Conservation (phyloP, 495 filamentous ascomycete genomes). For the Hypoxylon subgilvum region DNA sequence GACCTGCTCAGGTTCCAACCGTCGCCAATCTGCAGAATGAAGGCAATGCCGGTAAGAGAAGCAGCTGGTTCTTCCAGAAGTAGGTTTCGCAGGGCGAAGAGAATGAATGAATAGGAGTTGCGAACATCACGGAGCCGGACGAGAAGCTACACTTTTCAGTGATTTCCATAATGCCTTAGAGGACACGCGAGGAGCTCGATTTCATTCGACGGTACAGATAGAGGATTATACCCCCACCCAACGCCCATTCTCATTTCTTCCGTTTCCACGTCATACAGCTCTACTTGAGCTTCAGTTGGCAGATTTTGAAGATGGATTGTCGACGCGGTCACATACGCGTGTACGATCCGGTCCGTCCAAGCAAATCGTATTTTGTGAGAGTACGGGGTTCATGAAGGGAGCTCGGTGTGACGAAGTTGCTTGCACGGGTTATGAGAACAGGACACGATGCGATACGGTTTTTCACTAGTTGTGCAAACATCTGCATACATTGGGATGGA, state of each 20-base stretch:
- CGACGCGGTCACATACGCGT: neutral
- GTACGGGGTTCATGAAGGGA: conserved; percentile 4
- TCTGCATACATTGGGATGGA: conserved; percentile 30
- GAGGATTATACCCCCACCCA: conserved; percentile 40
- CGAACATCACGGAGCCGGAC: conserved; percentile 10
- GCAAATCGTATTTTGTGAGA: too few relatives aligned
- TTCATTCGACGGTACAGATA: conserved; percentile 32
- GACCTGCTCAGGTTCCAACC: conserved; percentile 55
- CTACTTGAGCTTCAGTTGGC: conserved; percentile 6
- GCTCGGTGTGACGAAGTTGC: conserved; percentile 21
- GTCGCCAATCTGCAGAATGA: conserved; percentile 60
- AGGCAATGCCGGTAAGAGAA: conserved; percentile 57
- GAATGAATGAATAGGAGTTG: conserved; percentile 1
- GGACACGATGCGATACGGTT: conserved; percentile 31
- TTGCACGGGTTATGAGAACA: conserved; percentile 34
- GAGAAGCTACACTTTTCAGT: conserved; percentile 24
- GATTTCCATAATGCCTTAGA: conserved; percentile 23
- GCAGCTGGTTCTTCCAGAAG: conserved; percentile 65
- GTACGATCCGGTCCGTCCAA: neutral
- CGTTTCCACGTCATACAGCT: conserved; percentile 2
- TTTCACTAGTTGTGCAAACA: conserved; percentile 19
- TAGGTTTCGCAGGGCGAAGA: conserved; percentile 17
- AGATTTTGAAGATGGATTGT: conserved; percentile 10
- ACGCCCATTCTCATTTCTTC: conserved; percentile 16
- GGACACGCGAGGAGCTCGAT: conserved; percentile 20